A percentile compares a stretch with the other conserved stretches of the same genome.
phyloP scores from a whole-genome alignment of 345 rosid species.

The Chamaenerion angustifolium region DNA sequence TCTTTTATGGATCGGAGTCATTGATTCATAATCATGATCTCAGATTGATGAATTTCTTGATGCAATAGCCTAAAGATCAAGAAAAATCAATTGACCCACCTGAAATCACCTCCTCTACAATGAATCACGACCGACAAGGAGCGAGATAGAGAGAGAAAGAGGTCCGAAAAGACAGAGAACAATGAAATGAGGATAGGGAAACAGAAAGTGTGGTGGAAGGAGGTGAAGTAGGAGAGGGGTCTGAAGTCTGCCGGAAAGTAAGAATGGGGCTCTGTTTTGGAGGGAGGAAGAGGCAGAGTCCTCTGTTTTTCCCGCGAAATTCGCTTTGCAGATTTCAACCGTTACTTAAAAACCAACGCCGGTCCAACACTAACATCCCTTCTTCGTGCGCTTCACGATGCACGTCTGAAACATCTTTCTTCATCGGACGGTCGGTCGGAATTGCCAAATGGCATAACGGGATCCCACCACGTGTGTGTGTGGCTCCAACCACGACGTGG shows the following conservation, averaged over 20 bases:
- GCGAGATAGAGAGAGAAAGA: not conserved
- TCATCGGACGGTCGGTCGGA: not conserved
- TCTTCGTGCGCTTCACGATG: slow-evolving; percentile 30
- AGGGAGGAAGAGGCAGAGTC: slow-evolving; percentile 1
- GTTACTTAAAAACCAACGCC: slow-evolving; percentile 11
- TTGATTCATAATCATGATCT: no score
- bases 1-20: no score
- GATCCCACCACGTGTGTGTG: no score
- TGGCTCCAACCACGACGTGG: no score
- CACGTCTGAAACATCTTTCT: slow-evolving; percentile 13
- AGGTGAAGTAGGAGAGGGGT: not conserved
- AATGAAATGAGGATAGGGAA: no score
- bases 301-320: slow-evolving; percentile 27
- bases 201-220: not conserved
- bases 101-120: slow-evolving; percentile 3
- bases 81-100: not conserved
- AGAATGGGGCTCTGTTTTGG: slow-evolving; percentile 7
- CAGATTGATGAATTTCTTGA: no score
- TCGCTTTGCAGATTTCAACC: slow-evolving; percentile 23
- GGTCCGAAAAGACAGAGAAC: slow-evolving; percentile 1
- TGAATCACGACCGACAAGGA: slow-evolving; percentile 3
- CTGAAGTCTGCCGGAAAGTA: not conserved
- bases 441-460: no score
- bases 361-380: not conserved
- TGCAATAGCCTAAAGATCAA: not conserved